phyloP scores from a whole-genome alignment of 306 rosid species.

The Sesbania bispinosa region DNA sequence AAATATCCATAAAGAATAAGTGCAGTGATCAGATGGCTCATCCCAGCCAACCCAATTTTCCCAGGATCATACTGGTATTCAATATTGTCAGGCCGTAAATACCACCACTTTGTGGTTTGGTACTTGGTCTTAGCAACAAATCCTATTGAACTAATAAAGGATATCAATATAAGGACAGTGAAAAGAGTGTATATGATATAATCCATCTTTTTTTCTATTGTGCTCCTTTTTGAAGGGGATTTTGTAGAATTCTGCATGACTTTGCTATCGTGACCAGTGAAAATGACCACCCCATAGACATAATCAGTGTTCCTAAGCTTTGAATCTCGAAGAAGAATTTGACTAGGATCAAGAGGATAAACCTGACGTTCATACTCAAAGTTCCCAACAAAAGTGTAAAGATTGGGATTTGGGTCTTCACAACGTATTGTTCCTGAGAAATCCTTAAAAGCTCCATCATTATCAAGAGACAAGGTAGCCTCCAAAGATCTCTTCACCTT shows the following conservation, averaged over 20 bases:
- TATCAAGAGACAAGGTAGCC: slow-evolving; percentile 63
- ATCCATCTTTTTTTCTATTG: slow-evolving; percentile 87
- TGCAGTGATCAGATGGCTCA: slow-evolving; percentile 89
- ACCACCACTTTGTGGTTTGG: slow-evolving; percentile 63
- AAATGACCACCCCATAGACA: slow-evolving; percentile 87
- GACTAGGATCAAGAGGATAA: slow-evolving; percentile 82
- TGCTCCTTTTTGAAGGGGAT: slow-evolving; percentile 96
- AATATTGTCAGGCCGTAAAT: slow-evolving; percentile 51
- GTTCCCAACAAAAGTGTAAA: slow-evolving; percentile 87
- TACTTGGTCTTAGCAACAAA: slow-evolving; percentile 71
- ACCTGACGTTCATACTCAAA: slow-evolving; percentile 67
- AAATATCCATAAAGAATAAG: slow-evolving; percentile 96
- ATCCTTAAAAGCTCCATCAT: slow-evolving; percentile 71
- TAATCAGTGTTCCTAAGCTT: slow-evolving; percentile 89
- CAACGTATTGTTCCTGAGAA: slow-evolving; percentile 65
- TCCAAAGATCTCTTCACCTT: slow-evolving; percentile 94
- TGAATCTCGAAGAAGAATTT: slow-evolving; percentile 92
- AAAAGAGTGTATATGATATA: slow-evolving; percentile 81
- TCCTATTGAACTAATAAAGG: slow-evolving; percentile 78
- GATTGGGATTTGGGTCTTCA: slow-evolving; percentile 95
- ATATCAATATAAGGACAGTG: slow-evolving; percentile 71
- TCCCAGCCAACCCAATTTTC: slow-evolving; percentile 63
- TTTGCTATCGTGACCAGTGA: slow-evolving; percentile 96
- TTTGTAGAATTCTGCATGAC: slow-evolving; percentile 96
- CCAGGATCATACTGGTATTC: slow-evolving; percentile 53